Percentiles rank a stretch among this genome's conserved stretches.
phyloP scores from a whole-genome alignment of 352 stramenopile species.

The Globisporangium barbulae region DNA sequence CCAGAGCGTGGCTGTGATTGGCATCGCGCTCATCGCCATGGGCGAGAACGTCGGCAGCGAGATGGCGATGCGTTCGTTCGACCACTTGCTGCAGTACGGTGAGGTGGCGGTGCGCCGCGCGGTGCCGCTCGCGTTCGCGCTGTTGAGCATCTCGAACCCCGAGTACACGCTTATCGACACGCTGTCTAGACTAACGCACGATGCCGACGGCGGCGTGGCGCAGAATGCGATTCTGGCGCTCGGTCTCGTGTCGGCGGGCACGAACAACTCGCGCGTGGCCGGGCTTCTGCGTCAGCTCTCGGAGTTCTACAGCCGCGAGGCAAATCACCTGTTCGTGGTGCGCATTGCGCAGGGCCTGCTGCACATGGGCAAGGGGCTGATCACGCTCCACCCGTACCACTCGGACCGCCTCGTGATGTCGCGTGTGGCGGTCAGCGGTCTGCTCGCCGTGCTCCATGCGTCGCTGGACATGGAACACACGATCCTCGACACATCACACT shows the following conservation, averaged over 20 bases:
- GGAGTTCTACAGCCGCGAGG: constrained; percentile 98
- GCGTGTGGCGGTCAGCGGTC: constrained; percentile 90
- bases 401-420: constrained; percentile 93
- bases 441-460: constrained; percentile 95
- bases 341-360: constrained; percentile 98
- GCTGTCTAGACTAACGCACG: constrained; percentile 97
- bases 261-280: constrained; percentile 99
- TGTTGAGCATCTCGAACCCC: constrained; percentile 97
- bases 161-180: constrained; percentile 97
- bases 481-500: constrained; percentile 98
- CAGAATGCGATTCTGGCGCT: constrained; percentile 97
- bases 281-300: constrained; percentile 95
- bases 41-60: constrained; percentile 96
- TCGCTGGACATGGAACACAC: constrained; percentile 98
- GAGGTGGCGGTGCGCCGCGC: constrained; percentile 96
- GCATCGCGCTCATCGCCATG: constrained; percentile 98
- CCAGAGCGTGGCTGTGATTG: constrained; percentile 95
- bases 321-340: constrained; percentile 97
- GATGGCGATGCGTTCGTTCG: constrained; percentile 98
- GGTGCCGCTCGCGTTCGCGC: constrained; percentile 95
- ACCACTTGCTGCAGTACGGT: constrained; percentile 99
- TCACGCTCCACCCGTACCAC: constrained; percentile 98
- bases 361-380: constrained; percentile 99
- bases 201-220: constrained; percentile 95
- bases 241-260: constrained; percentile 96